Base-by-base conservation (phyloP, 164 flowering plant species). In the Dillenia suffruticosa region DNA sequence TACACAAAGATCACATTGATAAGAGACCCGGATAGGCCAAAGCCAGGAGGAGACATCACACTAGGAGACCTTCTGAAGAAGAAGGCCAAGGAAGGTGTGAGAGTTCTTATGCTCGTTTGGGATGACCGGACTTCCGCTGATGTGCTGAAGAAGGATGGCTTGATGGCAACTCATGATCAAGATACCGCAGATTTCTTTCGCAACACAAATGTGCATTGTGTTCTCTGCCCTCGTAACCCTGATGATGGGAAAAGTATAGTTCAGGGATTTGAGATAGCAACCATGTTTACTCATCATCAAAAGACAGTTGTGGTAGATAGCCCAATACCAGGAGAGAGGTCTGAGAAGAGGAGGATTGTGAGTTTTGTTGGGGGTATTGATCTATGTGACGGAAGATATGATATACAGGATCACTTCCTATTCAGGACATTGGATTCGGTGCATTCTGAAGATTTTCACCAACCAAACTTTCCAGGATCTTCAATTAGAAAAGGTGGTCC, bases 301-400 rank as follows among this genome's bases (percentile, higher is more conserved):
- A 87, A 87, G 62, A 76, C 75, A 15, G 63, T 87, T 1, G 78
- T 87, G 10, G 87, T 87, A 12, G 89, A 87, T 56, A 16, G 68
- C 50, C 78, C 75, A 60, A 40, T 68, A 49, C 71, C 74, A 0
- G 70, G 54, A 19, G 69, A 65, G 56, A 64, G 46, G 24, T 59
- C 72, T 1, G 48, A 64, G 16, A 67, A 70, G 54, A 68, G 90
- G 59, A 67, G 79, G 58, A 75, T 88, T 26, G 75, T 83, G 19
- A 72, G 87, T 62, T 88, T 88, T 50, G 48, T 88, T 15, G 94
- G 94, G 0, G 94, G 94, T 8, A 83, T 83, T 56, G 94, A 88
- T 79, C 94, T 88, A 44, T 83, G 88, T 52, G 87, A 81, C 63
- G 94, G 94, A 10, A 73, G 90, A 51, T 88, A 83, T 43, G 94